Evolutionary conservation across 2,329 filamentous ascomycete species (phyloP), one percentile per base, ranked within the genome.

Genomic region (Aureobasidium sp.): DNA sequence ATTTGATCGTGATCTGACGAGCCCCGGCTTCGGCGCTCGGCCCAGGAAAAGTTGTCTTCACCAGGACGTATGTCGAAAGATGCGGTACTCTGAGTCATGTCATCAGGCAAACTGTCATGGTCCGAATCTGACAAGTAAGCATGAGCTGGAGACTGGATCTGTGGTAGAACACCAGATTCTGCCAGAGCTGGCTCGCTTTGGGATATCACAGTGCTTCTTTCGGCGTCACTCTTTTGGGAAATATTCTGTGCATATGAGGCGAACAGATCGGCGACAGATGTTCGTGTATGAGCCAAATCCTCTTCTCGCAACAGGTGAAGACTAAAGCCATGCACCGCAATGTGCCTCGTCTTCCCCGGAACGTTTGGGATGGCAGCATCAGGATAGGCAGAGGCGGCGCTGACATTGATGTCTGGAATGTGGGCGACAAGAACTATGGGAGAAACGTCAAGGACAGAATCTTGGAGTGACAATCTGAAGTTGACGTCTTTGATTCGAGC

Each of bases 401-500:
- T 25, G 17, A 51, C 37, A 32, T 41, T 8, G 19, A 51, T 19
- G 6, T 22, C 17, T 12, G 37, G 37, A 12, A 51, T 6, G 19
- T 51, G 35, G 3, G 37, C 48, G 4, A 41, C 17, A 30, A 51
- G 17, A 8, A 34, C 34, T 14, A 22, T 41, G 8, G 37, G 37
- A 17, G 48, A 27, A 17, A 25, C 7, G 24, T 41, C 48, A 14
- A 27, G 37, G 12, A 37, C 24, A 8, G 27, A 41, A 12, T 41
- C 37, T 7, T 40, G 35, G 12, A 41, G 19, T 11, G 37, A 41
- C 11, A 51, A 10, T 60, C 83, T 80, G 57, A 90, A 76, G 10
- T 76, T 77, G 53, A 91, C 77, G 22, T 80, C 77, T 47, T 77
- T 78, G 55, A 91, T 80, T 45, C 73, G 75, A 22, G 91, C 70